Evolutionary conservation across 495 filamentous ascomycete species (phyloP), one percentile per base, ranked within the genome.

Genomic region (Podospora didyma): DNA sequence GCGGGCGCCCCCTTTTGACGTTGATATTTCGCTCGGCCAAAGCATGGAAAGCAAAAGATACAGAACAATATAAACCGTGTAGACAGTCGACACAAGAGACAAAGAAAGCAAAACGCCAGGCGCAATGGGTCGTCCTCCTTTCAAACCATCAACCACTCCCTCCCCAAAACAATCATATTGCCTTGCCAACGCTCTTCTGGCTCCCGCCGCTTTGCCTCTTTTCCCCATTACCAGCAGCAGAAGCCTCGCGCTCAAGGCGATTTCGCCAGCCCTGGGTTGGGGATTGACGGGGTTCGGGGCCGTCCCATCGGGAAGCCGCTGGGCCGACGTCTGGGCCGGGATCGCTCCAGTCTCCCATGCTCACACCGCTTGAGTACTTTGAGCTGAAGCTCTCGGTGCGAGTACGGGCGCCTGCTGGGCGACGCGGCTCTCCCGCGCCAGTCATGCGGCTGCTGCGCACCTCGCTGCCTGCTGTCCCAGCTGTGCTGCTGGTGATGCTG

Each of bases 251-350:
- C 53, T 64, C 61, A 17, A 56, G 22, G 12, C 60, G 55, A 35
- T 59, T 50, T 16, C 61, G 45, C 61, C 61, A 63, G 21, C 57
- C 57, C 42, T 63, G 60, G 6, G 60, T 62, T 17, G 60, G 60
- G 10, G 54, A 39, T 62, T 47, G 61, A 34, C 65, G 51, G 47
- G 22, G 26, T 48, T 70, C 49, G 51, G 57, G 65, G n/a, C 67
- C 66, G 20, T 65, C 60, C 63, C 63, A 70, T 10, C 70, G 49
- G 21, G 48, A 48, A 24, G 69, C 67, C 3, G 62, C 71, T 2
- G 69, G 71, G 3, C 77, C 77, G 2, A 81, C 71, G 58, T 81
- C 78, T 5, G 79, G 79, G 3, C 77, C 78, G 3, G 78, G 79
- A 49, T 81, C 78, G 46, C 73, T 77, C 79, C 78, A 83, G 17